Evolutionary conservation across 2,329 filamentous ascomycete species (phyloP), one percentile per base, ranked within the genome.

Genomic region (Pseudonectria buxi): DNA sequence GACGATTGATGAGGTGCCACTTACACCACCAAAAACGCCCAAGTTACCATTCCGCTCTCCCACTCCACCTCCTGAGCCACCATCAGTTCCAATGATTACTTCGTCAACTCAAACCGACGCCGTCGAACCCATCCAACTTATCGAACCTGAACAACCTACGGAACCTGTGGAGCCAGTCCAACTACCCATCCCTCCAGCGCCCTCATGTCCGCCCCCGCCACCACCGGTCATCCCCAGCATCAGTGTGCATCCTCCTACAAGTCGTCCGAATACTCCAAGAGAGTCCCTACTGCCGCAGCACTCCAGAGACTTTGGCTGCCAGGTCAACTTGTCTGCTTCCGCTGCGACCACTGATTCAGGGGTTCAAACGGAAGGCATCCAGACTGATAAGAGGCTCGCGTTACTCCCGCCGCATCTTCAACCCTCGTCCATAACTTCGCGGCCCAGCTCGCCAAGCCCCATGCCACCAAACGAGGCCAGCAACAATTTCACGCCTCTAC

Each of bases 341-440:
- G 40, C 41, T 13, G 39, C 44, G 4, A 57, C 49, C 3, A 39
- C 30, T 3, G 57, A 63, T 3, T 72, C 56, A 10, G 56, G 58
- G 3, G 64, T 89, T 39, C 92, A 98, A 65, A 98, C 92, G 0
- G 89, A 96, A 49, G 85, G 86, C 40, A 95, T 96, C 39, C 77
- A 86, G 36, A 76, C 94, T 6, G 89, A 94, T 54, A 77, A 78
- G 63, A 77, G 88, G 41, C 66, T 86, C 29, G 76, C 83, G 41
- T 81, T 79, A 46, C 69, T 95, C 16, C 86, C 87, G 11, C 67
- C 78, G 2, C 84, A 92, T 54, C 71, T 95, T 24, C 78, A 88
- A 37, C 87, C 88, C 1, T 90, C 86, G 1, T 71, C 81, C 13
- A 83, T 94, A 41, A 67, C 71, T 0, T 81, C 78, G 0, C 64